These are phyloP conservation scores for Dianthus caryophyllus DNA, from an alignment of 148 eudicot species.

Conservation along the genomic window DNA sequence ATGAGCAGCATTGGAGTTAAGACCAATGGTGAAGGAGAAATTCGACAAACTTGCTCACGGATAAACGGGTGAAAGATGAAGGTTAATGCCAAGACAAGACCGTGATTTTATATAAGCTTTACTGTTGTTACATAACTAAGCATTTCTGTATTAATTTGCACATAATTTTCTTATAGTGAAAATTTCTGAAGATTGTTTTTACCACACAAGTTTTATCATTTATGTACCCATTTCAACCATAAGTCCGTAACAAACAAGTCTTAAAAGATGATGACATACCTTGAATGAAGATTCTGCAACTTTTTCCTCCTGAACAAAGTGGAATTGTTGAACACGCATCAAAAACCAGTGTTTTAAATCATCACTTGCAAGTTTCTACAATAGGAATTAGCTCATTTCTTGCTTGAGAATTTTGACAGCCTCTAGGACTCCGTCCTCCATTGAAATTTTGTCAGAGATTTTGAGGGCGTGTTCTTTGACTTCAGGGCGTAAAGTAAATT, in stretches of 20 bases:
- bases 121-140: constrained; percentile 11
- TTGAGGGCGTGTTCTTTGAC: constrained; percentile 53
- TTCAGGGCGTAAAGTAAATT: constrained; percentile 45
- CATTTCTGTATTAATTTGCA: constrained; percentile 19
- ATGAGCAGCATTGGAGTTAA: constrained; percentile 49
- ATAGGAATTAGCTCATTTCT: constrained; percentile 26
- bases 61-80: constrained; percentile 25
- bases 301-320: not conserved
- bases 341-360: not conserved
- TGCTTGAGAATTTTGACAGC: constrained; percentile 52
- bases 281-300: not conserved
- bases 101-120: constrained; percentile 2
- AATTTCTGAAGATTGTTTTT: not conserved
- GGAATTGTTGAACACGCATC: not conserved
- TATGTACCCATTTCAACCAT: not conserved
- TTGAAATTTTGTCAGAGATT: constrained; percentile 52
- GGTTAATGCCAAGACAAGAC: not conserved
- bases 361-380: constrained; percentile 15
- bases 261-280: constrained; percentile 13
- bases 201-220: not conserved
- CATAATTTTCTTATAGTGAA: constrained; percentile 19
- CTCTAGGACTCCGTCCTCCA: constrained; percentile 59
- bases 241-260: too few species aligned
- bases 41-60: constrained; percentile 50
- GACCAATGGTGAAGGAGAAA: constrained; percentile 48